These are phyloP conservation scores for Carex arenaria DNA, from an alignment of 202 grass and related monocot species.

Conservation along the genomic window DNA sequence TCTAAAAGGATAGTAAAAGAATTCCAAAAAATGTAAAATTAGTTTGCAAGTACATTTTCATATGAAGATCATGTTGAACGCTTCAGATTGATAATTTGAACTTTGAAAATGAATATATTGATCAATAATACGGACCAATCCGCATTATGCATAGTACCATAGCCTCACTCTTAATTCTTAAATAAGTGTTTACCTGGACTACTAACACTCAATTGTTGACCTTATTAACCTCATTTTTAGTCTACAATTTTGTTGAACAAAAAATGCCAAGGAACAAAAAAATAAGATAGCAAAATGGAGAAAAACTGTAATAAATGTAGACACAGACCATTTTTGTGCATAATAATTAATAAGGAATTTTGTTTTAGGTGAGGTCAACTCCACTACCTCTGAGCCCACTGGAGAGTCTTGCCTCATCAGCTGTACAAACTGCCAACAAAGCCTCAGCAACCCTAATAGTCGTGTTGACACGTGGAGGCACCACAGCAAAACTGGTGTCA, in stretches of 20 bases:
- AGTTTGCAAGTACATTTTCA: too few relatives aligned
- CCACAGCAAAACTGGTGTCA: conserved; percentile 77
- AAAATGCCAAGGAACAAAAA: background rate
- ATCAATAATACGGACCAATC: too few relatives aligned
- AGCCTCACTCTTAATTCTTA: background rate
- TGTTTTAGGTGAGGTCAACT: conserved; percentile 42
- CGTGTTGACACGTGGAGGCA: conserved; percentile 80
- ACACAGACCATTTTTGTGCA: background rate
- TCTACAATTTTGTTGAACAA: background rate
- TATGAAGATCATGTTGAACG: too few relatives aligned
- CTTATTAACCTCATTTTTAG: background rate
- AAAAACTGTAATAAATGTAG: background rate
- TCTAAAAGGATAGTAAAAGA: too few relatives aligned
- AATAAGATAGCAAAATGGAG: background rate
- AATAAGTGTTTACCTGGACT: background rate
- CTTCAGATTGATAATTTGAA: too few relatives aligned
- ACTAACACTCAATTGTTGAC: background rate
- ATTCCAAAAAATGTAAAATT: too few relatives aligned
- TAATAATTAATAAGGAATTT: background rate
- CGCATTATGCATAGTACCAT: too few relatives aligned
- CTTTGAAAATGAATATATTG: too few relatives aligned
- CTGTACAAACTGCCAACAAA: conserved; percentile 76
- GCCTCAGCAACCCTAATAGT: conserved; percentile 66
- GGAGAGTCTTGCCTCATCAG: conserved; percentile 87
- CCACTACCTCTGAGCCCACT: conserved; percentile 79